These are phyloP conservation scores for Penicillium sp. DNA, from an alignment of 2,329 filamentous ascomycete species.

Conservation along the genomic window DNA sequence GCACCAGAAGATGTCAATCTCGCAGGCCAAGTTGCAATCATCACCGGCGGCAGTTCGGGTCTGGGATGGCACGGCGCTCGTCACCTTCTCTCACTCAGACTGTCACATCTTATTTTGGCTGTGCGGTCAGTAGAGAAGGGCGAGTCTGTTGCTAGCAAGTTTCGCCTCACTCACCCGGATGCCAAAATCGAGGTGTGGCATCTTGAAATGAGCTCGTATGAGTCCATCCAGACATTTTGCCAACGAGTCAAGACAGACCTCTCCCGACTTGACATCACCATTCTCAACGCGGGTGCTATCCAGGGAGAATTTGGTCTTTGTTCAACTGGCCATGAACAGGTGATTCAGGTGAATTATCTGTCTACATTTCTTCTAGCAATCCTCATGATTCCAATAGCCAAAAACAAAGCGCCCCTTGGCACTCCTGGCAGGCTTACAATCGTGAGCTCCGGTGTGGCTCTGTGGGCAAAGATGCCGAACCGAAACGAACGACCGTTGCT, in stretches of 20 bases:
- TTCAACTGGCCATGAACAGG: slow-evolving; percentile 34
- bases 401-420: slow-evolving; percentile 3
- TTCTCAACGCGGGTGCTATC: slow-evolving; percentile 20
- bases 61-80: slow-evolving; percentile 43
- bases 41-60: slow-evolving; percentile 48
- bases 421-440: slow-evolving; percentile 18
- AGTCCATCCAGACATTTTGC: slow-evolving; percentile 24
- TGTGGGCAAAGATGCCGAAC: slow-evolving; percentile 16
- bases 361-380: slow-evolving; percentile 19
- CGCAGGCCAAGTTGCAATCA: slow-evolving; percentile 32
- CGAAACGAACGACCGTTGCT: slow-evolving; percentile 13
- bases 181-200: slow-evolving; percentile 3
- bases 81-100: slow-evolving; percentile 34
- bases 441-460: slow-evolving; percentile 20
- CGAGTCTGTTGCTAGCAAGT: slow-evolving; percentile 31
- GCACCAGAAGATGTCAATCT: not conserved
- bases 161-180: not conserved
- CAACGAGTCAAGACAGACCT: slow-evolving; percentile 29
- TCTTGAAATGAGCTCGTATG: slow-evolving; percentile 25
- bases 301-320: slow-evolving; percentile 15
- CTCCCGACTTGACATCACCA: slow-evolving; percentile 36
- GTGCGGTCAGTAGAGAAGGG: slow-evolving; percentile 44
- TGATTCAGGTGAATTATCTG: slow-evolving; percentile 32
- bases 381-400: slow-evolving; percentile 20
- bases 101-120: slow-evolving; percentile 44